Percentiles rank a stretch among this genome's conserved stretches.
Evolutionary conservation across 2,329 filamentous ascomycete genomes (phyloP).

Genomic region (Penicillium decumbens): DNA sequence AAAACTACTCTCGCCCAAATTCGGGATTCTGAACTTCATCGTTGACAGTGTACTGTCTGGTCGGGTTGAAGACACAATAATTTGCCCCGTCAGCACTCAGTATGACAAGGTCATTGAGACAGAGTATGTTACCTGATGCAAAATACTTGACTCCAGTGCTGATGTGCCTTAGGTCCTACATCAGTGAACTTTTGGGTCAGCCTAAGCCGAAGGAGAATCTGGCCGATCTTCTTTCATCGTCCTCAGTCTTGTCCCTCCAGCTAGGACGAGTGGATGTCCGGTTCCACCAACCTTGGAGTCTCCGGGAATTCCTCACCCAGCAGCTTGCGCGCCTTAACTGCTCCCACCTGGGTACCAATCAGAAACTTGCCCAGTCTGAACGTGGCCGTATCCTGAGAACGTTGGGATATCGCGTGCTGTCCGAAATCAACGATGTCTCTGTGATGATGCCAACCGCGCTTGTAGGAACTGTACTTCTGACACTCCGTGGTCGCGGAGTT

Average conservation of each 20-base stretch:
- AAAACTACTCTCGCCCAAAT: constrained; percentile 89
- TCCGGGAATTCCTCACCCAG: constrained; percentile 73
- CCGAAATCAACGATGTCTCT: constrained; percentile 91
- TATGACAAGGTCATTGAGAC: constrained; percentile 99
- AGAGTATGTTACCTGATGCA: constrained; percentile 47
- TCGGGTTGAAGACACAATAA: constrained; percentile 81
- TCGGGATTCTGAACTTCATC: constrained; percentile 88
- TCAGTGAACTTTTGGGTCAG: constrained; percentile 85
- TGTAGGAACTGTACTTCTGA: constrained; percentile 88
- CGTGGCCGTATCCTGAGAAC: constrained; percentile 74
- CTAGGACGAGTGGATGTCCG: constrained; percentile 90
- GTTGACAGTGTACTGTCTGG: constrained; percentile 86
- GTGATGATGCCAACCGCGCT: constrained; percentile 98
- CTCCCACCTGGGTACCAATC: constrained; percentile 33
- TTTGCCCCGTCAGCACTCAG: constrained; percentile 93
- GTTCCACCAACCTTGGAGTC: constrained; percentile 94
- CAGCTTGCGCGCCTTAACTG: constrained; percentile 59
- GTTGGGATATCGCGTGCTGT: constrained; percentile 84
- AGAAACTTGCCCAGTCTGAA: constrained; percentile 48
- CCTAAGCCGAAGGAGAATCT: constrained; percentile 96
- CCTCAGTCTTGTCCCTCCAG: constrained; percentile 80
- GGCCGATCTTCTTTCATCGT: constrained; percentile 79
- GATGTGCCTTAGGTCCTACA: constrained; percentile 62
- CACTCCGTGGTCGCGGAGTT: constrained; percentile 83
- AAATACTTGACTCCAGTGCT: constrained; percentile 3